A percentile compares a stretch with the other conserved stretches of the same genome.
Conservation (phyloP, 2,329 filamentous ascomycete species). For the Sporothrix schenckii region DNA sequence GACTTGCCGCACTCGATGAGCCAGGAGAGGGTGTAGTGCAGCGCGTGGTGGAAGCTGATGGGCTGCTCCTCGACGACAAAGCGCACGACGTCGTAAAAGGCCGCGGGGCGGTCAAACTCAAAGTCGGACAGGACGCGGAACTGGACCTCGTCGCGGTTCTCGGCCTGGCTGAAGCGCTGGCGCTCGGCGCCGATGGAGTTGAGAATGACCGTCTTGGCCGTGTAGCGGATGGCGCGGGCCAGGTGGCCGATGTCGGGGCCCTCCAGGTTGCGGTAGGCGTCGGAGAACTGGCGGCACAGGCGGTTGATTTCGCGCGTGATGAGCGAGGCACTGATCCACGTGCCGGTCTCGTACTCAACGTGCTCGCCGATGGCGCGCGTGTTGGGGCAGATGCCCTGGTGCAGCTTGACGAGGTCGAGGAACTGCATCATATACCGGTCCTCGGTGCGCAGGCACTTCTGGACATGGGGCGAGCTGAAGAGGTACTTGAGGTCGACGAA, state of each 20-base stretch:
- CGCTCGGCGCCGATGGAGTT: conserved; percentile 90
- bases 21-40: conserved; percentile 97
- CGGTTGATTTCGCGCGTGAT: conserved; percentile 95
- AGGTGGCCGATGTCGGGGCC: conserved; percentile 68
- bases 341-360: conserved; percentile 96
- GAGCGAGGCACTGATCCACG: conserved; percentile 94
- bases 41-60: conserved; percentile 95
- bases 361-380: conserved; percentile 89
- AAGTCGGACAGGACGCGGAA: conserved; percentile 80
- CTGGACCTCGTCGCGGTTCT: conserved; percentile 81
- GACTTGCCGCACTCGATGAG: conserved; percentile 84
- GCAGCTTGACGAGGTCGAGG: conserved; percentile 89
- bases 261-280: conserved; percentile 74
- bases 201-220: conserved; percentile 81
- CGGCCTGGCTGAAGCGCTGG: conserved; percentile 78
- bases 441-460: conserved; percentile 79
- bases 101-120: conserved; percentile 68
- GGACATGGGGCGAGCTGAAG: conserved; percentile 84
- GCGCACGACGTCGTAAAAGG: conserved; percentile 71
- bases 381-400: conserved; percentile 96
- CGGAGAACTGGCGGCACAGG: conserved; percentile 83
- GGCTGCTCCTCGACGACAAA: conserved; percentile 86
- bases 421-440: conserved; percentile 91
- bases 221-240: conserved; percentile 70
- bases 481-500: conserved; percentile 93